Evolutionary conservation across 441 rosid genomes (phyloP).

Genomic region (Aquilaria agallochum): DNA sequence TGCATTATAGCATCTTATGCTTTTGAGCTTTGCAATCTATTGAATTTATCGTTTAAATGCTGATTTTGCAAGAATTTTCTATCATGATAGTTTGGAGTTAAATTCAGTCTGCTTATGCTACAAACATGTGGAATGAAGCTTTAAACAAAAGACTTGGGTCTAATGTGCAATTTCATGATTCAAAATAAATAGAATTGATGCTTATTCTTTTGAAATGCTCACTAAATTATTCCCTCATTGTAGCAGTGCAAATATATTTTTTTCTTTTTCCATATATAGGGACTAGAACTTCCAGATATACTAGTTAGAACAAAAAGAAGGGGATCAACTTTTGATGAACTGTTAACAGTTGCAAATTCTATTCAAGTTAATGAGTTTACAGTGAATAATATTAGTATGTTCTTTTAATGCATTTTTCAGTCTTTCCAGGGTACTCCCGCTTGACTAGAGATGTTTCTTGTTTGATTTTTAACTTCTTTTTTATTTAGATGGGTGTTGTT

Average conservation of each 20-base stretch:
- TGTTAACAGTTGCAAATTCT: conserved; percentile 55
- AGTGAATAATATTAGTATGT: conserved; percentile 36
- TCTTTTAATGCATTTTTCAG: background rate
- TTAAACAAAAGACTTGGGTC: conserved; percentile 94
- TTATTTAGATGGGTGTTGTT: background rate
- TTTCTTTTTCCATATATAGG: conserved; percentile 30
- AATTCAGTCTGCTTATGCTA: conserved; percentile 86
- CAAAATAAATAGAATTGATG: background rate
- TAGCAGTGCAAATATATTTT: too few species aligned
- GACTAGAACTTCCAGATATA: conserved; percentile 71
- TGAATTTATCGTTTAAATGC: conserved; percentile 11
- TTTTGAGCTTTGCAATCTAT: conserved; percentile 2
- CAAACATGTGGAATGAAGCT: conserved; percentile 97
- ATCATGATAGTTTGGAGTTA: conserved; percentile 91
- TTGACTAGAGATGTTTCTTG: background rate
- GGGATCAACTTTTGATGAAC: conserved; percentile 75
- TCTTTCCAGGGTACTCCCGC: background rate
- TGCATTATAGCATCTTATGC: background rate
- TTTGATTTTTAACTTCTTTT: background rate
- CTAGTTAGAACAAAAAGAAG: conserved; percentile 80
- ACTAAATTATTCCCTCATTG: too few species aligned
- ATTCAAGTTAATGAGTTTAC: conserved; percentile 96
- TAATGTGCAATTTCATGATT: conserved; percentile 36
- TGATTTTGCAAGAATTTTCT: conserved; percentile 75
- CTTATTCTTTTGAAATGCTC: background rate